Percentiles rank a stretch among this genome's conserved stretches.
Conservation (phyloP, 352 stramenopile genomes). For the Elongisporangium undulatum region DNA sequence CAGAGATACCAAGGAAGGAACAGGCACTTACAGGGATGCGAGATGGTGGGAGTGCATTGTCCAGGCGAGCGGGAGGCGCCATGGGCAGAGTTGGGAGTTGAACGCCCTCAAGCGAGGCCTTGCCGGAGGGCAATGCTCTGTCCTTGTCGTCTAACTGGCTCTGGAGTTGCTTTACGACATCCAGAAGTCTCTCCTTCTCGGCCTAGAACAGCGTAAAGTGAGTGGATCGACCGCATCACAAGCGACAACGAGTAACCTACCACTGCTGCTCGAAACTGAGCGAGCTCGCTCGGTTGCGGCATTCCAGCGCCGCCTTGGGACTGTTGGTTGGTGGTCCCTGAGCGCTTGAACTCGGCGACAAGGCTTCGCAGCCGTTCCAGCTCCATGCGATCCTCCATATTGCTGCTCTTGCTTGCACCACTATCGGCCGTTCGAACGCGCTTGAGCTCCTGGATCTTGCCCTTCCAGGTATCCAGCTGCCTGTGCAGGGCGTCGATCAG, state of each 20-base stretch:
- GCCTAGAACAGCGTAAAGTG: slow-evolving; percentile 17
- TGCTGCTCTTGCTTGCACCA: slow-evolving; percentile 6
- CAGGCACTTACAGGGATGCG: slow-evolving; percentile 27
- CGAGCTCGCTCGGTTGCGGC: slow-evolving; percentile 34
- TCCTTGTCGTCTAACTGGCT: slow-evolving; percentile 60
- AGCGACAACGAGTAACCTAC: slow-evolving; percentile 21
- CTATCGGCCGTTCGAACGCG: slow-evolving; percentile 66
- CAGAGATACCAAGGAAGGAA: background rate
- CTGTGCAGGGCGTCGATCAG: slow-evolving; percentile 71
- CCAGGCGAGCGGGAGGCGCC: background rate
- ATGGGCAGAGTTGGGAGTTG: slow-evolving; percentile 5
- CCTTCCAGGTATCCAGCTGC: slow-evolving; percentile 63
- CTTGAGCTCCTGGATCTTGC: slow-evolving; percentile 45
- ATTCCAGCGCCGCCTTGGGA: slow-evolving; percentile 14
- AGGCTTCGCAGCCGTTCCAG: slow-evolving; percentile 39
- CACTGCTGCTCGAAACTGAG: slow-evolving; percentile 47
- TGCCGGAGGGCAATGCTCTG: slow-evolving; percentile 24
- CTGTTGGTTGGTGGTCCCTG: slow-evolving; percentile 5
- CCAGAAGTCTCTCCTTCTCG: slow-evolving; percentile 62
- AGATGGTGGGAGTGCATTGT: slow-evolving; percentile 5
- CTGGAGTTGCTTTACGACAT: slow-evolving; percentile 48
- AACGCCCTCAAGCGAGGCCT: background rate
- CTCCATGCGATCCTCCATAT: slow-evolving; percentile 37
- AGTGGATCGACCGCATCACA: background rate
- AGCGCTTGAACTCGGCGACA: slow-evolving; percentile 20